These are phyloP conservation scores for Fusarium cicatricum DNA, from an alignment of 2,329 filamentous ascomycete species.

Conservation along the genomic window DNA sequence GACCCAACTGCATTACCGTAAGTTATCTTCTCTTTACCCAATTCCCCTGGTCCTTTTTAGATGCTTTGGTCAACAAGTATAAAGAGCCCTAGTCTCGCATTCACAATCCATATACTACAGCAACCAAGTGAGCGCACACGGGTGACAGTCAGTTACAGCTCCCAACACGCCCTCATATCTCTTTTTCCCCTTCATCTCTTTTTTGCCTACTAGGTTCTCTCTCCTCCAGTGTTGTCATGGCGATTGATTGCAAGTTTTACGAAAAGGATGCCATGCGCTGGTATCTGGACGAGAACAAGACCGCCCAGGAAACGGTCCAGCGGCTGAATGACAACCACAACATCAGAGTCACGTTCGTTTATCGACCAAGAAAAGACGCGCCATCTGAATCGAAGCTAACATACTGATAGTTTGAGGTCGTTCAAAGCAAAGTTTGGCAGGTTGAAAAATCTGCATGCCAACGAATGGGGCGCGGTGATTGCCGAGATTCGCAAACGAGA, in stretches of 20 bases:
- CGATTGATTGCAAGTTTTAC: background rate
- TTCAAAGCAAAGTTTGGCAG: conserved; percentile 4
- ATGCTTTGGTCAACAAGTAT: background rate
- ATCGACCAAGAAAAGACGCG: background rate
- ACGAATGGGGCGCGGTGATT: conserved; percentile 14
- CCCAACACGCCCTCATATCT: background rate
- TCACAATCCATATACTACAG: no score
- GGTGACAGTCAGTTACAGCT: background rate
- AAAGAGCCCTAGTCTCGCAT: background rate
- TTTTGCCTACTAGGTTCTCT: no score
- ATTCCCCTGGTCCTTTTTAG: no score
- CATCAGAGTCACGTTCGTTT: background rate
- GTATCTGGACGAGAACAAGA: background rate
- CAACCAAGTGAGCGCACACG: background rate
- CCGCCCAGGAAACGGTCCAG: background rate
- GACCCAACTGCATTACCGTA: background rate
- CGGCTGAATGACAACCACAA: background rate
- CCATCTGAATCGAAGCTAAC: background rate
- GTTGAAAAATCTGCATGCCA: background rate
- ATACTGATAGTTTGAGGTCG: background rate
- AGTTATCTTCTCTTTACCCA: no score
- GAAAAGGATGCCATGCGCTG: background rate
- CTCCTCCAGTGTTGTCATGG: no score
- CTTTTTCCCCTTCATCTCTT: background rate
- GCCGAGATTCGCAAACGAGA: conserved; percentile 1